Conservation (phyloP, 2,329 filamentous ascomycete species). For the Chrysosporium keratinophilum region DNA sequence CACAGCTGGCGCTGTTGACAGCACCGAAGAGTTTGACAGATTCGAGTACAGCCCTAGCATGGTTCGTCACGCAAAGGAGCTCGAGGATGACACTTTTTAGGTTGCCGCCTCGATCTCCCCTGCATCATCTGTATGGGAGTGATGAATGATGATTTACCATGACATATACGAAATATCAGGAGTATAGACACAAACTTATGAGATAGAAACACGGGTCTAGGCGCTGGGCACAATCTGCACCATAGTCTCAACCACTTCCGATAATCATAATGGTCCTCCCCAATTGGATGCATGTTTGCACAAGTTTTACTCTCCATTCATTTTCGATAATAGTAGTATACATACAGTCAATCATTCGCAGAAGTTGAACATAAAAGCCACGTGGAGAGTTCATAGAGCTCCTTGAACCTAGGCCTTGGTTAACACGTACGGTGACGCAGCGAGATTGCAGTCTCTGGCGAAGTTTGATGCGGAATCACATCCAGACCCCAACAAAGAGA, state of each 20-base stretch:
- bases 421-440: background rate
- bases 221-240: no score
- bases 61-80: conserved; percentile 30
- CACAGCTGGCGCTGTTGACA: conserved; percentile 30
- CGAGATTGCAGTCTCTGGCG: background rate
- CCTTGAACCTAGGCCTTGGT: background rate
- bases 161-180: no score
- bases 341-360: no score
- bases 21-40: conserved; percentile 26
- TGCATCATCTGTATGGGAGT: no score
- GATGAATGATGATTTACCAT: no score
- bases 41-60: conserved; percentile 38
- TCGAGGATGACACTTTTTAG: conserved; percentile 42
- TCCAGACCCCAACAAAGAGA: background rate
- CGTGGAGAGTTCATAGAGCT: background rate
- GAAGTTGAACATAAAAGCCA: background rate
- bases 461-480: background rate
- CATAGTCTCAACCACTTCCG: no score
- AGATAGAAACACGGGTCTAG: no score
- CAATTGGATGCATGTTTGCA: no score
- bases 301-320: no score
- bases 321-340: no score
- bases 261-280: no score
- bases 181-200: no score
- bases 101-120: background rate